These are phyloP conservation scores for Leucaena leucocephala DNA, from an alignment of 306 rosid genomes.

Conservation along the genomic window DNA sequence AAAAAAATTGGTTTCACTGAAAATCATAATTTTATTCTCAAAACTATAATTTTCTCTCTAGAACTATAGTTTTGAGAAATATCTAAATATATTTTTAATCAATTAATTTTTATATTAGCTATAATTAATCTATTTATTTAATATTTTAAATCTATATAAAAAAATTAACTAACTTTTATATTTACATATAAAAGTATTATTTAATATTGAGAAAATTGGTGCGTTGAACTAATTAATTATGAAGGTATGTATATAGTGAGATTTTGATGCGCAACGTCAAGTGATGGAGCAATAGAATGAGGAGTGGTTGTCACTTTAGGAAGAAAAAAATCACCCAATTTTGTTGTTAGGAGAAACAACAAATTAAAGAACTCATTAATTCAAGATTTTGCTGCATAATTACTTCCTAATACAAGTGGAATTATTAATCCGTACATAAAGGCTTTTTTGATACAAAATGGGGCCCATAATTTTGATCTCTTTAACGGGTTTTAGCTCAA, in stretches of 20 bases:
- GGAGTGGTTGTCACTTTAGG: background rate
- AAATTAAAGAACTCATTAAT: background rate
- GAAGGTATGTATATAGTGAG: background rate
- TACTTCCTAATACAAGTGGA: background rate
- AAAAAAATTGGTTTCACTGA: too few species aligned
- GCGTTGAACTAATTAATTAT: background rate
- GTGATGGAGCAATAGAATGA: background rate
- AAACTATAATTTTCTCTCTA: too few species aligned
- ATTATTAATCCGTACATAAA: background rate
- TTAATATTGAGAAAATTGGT: background rate
- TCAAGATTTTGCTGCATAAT: background rate
- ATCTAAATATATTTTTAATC: too few species aligned
- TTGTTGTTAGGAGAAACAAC: background rate
- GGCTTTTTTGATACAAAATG: background rate
- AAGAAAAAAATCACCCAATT: constrained; percentile 11
- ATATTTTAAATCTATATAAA: too few species aligned
- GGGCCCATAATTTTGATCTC: background rate
- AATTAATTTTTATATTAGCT: too few species aligned
- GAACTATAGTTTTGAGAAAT: too few species aligned
- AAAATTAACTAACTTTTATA: too few species aligned
- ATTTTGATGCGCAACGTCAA: background rate
- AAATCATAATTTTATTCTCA: too few species aligned
- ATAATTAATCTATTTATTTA: too few species aligned
- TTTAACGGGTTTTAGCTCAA: background rate
- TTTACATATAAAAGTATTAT: too few species aligned